Base-by-base conservation (phyloP, 371 early-diverging fungal genomes). In the Mucor sp. region DNA sequence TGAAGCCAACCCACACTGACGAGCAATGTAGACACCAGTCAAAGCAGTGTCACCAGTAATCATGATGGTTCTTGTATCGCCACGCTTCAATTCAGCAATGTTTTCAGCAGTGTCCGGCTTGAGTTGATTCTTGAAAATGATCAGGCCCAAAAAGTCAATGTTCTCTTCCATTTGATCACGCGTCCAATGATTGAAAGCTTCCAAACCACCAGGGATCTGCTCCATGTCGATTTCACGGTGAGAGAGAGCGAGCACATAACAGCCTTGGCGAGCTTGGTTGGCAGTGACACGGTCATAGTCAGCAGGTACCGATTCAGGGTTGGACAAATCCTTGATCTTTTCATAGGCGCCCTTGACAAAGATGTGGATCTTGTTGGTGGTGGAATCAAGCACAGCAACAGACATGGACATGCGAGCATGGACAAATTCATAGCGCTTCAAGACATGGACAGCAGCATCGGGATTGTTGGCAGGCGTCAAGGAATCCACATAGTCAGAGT, bases 31-130 rank as follows among this genome's bases (percentile, higher is more conserved):
- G 12, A 95, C 83, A 55, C 95, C 96, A 12, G 98, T 98, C 53
- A 93, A 76, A 5, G 94, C 90, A 43, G 93, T 91, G 73, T 98
- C 98, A 55, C 98, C 98, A 15, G 98, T 97, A 69, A 95, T 93
- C 94, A 98, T 98, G 30, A 94, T 85, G 11, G 85, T 88, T 32
- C 94, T 87, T 33, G 91, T 88, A 27, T 85, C 87, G 39, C 94
- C 96, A 17, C 75, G 78, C 50, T 90, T 89, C 41, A 98, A 86
- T 74, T 88, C 89, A 3, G 78, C 75, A 64, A 98, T 87, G 6
- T 90, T 91, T 35, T 81, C 82, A 5, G 77, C 76, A 0, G 95
- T 92, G 65, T 93, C 94, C 6, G 68, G 78, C 79, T 98, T 98
- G 11, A 96, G 77, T 71, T 88, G 89, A 75, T 97, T 97, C 64